Percentiles rank a stretch among this genome's conserved stretches.
Conservation (phyloP, 352 stramenopile species). For the Aphanomyces cochlioides region DNA sequence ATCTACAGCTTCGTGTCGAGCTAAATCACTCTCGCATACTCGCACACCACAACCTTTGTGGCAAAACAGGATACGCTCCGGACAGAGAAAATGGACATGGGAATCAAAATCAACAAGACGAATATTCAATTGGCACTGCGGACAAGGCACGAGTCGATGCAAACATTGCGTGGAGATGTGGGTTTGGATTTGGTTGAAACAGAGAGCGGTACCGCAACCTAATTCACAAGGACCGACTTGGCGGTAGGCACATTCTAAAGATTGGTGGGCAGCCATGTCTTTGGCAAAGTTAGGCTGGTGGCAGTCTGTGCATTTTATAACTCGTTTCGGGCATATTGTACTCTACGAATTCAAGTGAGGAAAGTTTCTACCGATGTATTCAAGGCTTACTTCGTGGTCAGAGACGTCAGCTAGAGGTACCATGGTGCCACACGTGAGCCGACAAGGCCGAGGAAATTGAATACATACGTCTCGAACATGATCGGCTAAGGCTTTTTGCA, state of each 20-base stretch:
- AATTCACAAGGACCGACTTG: conserved; percentile 46
- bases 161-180: conserved; percentile 56
- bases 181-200: conserved; percentile 50
- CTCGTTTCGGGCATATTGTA: conserved; percentile 50
- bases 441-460: conserved; percentile 44
- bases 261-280: conserved; percentile 43
- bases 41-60: conserved; percentile 48
- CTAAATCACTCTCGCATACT: conserved; percentile 42
- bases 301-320: conserved; percentile 57
- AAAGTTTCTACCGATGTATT: conserved; percentile 37
- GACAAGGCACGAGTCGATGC: conserved; percentile 47
- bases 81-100: conserved; percentile 50
- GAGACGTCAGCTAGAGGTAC: background rate
- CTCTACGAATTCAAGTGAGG: conserved; percentile 34
- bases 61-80: conserved; percentile 50
- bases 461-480: conserved; percentile 46
- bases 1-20: conserved; percentile 45
- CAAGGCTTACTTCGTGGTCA: conserved; percentile 14
- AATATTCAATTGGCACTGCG: conserved; percentile 42
- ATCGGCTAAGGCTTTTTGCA: conserved; percentile 32
- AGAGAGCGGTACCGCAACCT: conserved; percentile 44
- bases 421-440: conserved; percentile 32
- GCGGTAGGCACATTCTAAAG: conserved; percentile 52
- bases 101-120: conserved; percentile 38
- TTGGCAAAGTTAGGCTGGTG: conserved; percentile 42